Percentiles rank a stretch among this genome's conserved stretches.
phyloP scores from a whole-genome alignment of 345 rosid genomes.

The Litchi chinensis region DNA sequence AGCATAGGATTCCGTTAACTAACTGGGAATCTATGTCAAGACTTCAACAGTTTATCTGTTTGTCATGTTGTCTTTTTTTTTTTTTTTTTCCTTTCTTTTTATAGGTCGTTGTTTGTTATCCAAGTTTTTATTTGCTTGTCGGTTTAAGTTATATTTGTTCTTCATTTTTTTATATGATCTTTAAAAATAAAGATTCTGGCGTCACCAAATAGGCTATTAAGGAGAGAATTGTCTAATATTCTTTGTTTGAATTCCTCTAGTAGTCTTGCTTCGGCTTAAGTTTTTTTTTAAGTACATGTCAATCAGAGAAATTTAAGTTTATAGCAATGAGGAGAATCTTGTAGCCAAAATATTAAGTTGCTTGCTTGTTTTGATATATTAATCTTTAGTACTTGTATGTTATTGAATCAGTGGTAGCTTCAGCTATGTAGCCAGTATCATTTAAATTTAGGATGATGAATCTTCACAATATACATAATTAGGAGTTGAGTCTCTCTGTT shows the following conservation, averaged over 20 bases:
- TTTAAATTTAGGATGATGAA: background rate
- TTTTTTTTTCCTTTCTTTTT: background rate
- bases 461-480: background rate
- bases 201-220: background rate
- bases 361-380: constrained; percentile 20
- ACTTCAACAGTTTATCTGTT: background rate
- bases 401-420: background rate
- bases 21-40: constrained; percentile 1
- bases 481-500: constrained; percentile 26
- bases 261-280: constrained; percentile 4
- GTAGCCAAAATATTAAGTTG: background rate
- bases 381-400: constrained; percentile 1
- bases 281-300: background rate
- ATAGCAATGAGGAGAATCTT: constrained; percentile 13
- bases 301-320: background rate
- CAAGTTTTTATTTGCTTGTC: background rate
- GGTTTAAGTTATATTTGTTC: background rate
- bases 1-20: constrained; percentile 15
- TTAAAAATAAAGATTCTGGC: too few species aligned
- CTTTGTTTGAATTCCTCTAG: background rate
- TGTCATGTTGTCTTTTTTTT: too few species aligned
- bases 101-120: background rate
- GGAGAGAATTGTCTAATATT: background rate
- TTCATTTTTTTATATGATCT: background rate
- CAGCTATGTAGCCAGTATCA: background rate